These are phyloP conservation scores for Argentina anserina DNA, from an alignment of 306 rosid genomes.

Conservation along the genomic window DNA sequence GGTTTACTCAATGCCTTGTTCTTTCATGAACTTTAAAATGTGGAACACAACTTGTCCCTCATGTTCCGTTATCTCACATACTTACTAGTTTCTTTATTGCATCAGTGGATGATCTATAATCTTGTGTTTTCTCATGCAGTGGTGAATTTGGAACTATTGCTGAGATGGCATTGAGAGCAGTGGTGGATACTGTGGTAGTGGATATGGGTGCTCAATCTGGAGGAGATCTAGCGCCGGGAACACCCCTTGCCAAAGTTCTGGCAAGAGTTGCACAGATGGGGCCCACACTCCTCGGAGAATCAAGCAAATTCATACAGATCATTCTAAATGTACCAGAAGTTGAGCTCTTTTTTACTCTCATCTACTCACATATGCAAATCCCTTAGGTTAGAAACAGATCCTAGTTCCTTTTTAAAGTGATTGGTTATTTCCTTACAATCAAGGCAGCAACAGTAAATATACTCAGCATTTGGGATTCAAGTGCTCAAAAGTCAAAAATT, in stretches of 20 bases:
- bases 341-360: slow-evolving; percentile 76
- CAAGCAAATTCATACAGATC: slow-evolving; percentile 61
- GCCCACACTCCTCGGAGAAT: slow-evolving; percentile 69
- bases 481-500: slow-evolving; percentile 16
- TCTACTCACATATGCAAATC: slow-evolving; percentile 65
- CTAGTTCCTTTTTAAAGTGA: slow-evolving; percentile 16
- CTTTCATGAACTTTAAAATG: not conserved
- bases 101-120: not conserved
- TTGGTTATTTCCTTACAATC: slow-evolving; percentile 24
- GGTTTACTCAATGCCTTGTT: not conserved
- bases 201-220: slow-evolving; percentile 52
- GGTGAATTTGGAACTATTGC: slow-evolving; percentile 61
- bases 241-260: slow-evolving; percentile 67
- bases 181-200: slow-evolving; percentile 49
- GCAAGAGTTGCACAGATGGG: slow-evolving; percentile 75
- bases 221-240: slow-evolving; percentile 49
- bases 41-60: not conserved
- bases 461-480: slow-evolving; percentile 19
- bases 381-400: slow-evolving; percentile 36
- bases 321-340: slow-evolving; percentile 60
- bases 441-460: slow-evolving; percentile 33
- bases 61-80: not conserved
- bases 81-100: not conserved
- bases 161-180: slow-evolving; percentile 55
- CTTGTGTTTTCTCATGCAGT: slow-evolving; percentile 38